Evolutionary conservation across 75 land plant genomes (phyloP).

Genomic region (Chamaecyparis obtusa): DNA sequence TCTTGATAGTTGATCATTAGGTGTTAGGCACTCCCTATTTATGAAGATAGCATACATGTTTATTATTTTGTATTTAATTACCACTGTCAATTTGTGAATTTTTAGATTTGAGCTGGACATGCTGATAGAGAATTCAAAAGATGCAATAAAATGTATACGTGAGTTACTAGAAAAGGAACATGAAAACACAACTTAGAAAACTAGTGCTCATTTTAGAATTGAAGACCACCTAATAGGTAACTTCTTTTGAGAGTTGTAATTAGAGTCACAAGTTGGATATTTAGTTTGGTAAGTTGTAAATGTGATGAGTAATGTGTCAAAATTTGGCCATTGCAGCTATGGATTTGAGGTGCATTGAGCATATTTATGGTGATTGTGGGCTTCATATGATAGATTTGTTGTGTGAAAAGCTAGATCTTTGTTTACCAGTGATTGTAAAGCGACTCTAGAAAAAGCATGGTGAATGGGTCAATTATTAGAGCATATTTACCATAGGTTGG

Average conservation of each 20-base stretch:
- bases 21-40: no score
- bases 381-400: conserved; percentile 71
- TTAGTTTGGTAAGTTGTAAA: not conserved
- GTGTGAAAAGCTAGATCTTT: conserved; percentile 53
- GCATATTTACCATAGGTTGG: no score
- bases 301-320: not conserved
- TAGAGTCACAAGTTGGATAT: not conserved
- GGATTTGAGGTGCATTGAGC: conserved; percentile 80
- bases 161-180: conserved; percentile 66
- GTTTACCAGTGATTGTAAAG: no score
- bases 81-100: no score
- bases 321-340: conserved; percentile 35
- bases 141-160: no score
- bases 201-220: conserved; percentile 45
- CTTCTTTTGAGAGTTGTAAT: not conserved
- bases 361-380: conserved; percentile 93
- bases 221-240: conserved; percentile 72
- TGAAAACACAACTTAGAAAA: conserved; percentile 37
- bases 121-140: no score
- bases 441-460: no score
- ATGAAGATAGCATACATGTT: no score
- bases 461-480: no score
- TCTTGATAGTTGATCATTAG: no score
- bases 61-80: no score
- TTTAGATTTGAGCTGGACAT: no score